These are phyloP conservation scores for Helicocarpus griseus DNA, from an alignment of 2,329 filamentous ascomycete species.

Conservation along the genomic window DNA sequence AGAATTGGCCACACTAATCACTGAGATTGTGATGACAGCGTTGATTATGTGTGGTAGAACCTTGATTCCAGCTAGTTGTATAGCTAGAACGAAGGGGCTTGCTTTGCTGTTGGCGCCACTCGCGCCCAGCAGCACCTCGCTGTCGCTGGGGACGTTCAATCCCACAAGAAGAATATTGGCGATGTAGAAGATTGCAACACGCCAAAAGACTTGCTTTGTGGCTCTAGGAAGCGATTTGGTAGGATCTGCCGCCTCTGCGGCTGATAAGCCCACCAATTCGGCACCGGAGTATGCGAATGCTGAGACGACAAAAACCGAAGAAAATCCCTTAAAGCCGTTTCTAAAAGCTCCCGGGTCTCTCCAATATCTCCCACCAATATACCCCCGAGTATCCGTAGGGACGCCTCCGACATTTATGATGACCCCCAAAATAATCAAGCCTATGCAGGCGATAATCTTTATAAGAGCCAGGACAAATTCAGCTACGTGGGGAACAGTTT, in stretches of 20 bases:
- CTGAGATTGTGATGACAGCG: constrained; percentile 62
- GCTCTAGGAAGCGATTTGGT: constrained; percentile 45
- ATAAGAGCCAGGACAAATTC: constrained; percentile 43
- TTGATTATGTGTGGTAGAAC: constrained; percentile 65
- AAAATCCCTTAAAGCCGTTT: constrained; percentile 54
- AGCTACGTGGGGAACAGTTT: too few species aligned
- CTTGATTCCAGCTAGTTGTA: constrained; percentile 55
- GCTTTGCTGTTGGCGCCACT: constrained; percentile 32
- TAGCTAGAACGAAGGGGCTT: constrained; percentile 61
- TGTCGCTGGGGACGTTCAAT: constrained; percentile 42
- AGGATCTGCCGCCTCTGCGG: constrained; percentile 46
- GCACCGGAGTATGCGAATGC: constrained; percentile 28
- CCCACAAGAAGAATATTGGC: constrained; percentile 48
- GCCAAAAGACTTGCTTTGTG: constrained; percentile 44
- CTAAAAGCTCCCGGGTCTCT: constrained; percentile 56
- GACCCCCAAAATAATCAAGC: constrained; percentile 36
- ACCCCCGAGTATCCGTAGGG: constrained; percentile 35
- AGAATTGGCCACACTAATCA: constrained; percentile 60
- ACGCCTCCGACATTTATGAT: constrained; percentile 57
- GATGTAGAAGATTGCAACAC: constrained; percentile 49
- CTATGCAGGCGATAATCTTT: constrained; percentile 40
- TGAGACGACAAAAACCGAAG: constrained; percentile 42
- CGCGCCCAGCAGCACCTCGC: constrained; percentile 29
- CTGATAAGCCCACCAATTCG: constrained; percentile 46
- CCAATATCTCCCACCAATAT: constrained; percentile 62